Conservation (phyloP, 345 rosid genomes). For the Rhizophora apiculata region DNA sequence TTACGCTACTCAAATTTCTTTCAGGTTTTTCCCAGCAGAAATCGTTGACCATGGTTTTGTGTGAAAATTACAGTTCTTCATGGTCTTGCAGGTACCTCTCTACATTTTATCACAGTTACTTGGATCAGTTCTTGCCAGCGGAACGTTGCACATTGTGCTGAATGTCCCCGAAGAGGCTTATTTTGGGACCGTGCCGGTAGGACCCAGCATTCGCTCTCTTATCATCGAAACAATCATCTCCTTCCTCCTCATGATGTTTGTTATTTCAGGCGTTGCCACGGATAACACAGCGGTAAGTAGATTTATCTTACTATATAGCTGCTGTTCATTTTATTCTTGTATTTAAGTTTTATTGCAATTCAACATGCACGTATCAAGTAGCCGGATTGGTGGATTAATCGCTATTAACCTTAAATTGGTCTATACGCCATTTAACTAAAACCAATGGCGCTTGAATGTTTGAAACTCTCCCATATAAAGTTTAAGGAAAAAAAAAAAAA, state of each 20-base stretch:
- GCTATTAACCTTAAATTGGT: too few relatives aligned
- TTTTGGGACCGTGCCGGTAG: slow-evolving; percentile 25
- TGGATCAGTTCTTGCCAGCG: slow-evolving; percentile 24
- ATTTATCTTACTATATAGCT: background rate
- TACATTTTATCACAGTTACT: slow-evolving; percentile 15
- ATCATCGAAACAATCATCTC: slow-evolving; percentile 17
- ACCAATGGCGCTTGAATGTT: too few relatives aligned
- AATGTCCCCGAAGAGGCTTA: slow-evolving; percentile 1
- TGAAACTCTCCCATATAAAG: too few relatives aligned
- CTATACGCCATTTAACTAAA: too few relatives aligned
- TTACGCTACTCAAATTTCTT: too few relatives aligned
- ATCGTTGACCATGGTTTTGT: too few relatives aligned
- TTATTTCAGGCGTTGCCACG: slow-evolving; percentile 20
- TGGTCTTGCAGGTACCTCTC: slow-evolving; percentile 16
- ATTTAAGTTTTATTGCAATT: too few relatives aligned
- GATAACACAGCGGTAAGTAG: slow-evolving; percentile 14
- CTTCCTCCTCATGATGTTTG: slow-evolving; percentile 27
- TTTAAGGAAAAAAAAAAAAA: too few relatives aligned
- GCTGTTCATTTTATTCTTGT: background rate
- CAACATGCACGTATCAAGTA: too few relatives aligned
- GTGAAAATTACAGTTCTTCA: too few relatives aligned
- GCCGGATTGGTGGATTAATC: too few relatives aligned
- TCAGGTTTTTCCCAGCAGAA: too few relatives aligned
- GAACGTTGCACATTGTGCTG: slow-evolving; percentile 4
- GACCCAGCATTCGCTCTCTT: slow-evolving; percentile 17